Evolutionary conservation across 202 grass and related monocot species (phyloP), one percentile per base, ranked within the genome.

Genomic region (Zoysia matrella): DNA sequence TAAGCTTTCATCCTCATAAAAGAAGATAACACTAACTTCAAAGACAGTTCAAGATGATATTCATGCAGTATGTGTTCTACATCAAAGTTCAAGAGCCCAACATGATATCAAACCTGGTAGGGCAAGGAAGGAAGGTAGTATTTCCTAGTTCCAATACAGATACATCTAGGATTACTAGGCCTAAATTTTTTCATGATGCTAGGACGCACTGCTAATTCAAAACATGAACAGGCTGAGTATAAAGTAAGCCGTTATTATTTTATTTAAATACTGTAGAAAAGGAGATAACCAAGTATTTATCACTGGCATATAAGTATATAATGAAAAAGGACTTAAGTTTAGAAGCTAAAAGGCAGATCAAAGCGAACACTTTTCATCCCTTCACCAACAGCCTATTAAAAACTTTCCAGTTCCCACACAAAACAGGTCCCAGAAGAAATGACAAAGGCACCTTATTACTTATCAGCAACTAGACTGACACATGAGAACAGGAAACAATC

Each of bases 361-460:
- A 76, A 62, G 60, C 16, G 6, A 2, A 18, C 52, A 56, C 15
- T 56, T 55, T 11, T 5, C 36, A 65, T 54, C 47, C 40, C 4
- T 55, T 51, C 15, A 78, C 47, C 5, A 79, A 11, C 48, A 72
- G 57, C 48, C 12, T 49, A 79, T 71, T 67, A 13, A 8, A 47
- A 47, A 42, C 60, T 16, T 30, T 30, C 22, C 22, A 30, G 22
- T 39, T 74, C 49, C 60, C 16, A 11, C 8, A 54, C 3, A 18
- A 6, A 43, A 60, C 18, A 42, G 7, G 47, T n/a, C 36, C 4
- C 9, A 30, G 22, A 8, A 60, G 14, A 60, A 8, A 60, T 22
- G 57, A 60, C 2, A 30, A 9, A 3, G 7, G 16, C n/a, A 30
- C 22, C 22, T 30, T 30, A 30, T 30, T 30, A 30, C 22, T 30